phyloP scores from a whole-genome alignment of 2,329 filamentous ascomycete genomes.

The Phyllosticta paracitricarpa region DNA sequence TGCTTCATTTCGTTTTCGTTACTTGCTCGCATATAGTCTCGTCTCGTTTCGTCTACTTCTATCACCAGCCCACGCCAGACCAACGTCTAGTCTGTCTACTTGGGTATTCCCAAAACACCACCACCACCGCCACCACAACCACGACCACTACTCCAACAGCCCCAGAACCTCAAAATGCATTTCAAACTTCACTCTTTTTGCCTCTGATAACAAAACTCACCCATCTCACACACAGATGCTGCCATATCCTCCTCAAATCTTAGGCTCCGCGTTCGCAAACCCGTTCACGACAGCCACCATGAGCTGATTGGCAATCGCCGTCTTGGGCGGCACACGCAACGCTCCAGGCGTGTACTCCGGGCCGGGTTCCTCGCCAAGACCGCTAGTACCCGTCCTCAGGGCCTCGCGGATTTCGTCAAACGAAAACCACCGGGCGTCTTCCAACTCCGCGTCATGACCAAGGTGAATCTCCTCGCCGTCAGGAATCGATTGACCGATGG shows the following conservation, averaged over 20 bases:
- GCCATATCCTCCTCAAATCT: conserved; percentile 24
- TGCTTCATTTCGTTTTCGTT: no score
- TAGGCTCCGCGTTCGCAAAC: conserved; percentile 47
- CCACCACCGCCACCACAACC: no score
- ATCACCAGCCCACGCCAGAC: no score
- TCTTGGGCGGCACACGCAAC: conserved; percentile 70
- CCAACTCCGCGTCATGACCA: conserved; percentile 82
- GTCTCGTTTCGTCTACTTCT: no score
- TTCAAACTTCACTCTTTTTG: no score
- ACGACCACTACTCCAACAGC: no score
- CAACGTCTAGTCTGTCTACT: no score
- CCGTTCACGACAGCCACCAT: conserved; percentile 70
- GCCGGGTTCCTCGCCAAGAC: conserved; percentile 54
- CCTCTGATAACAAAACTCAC: neutral
- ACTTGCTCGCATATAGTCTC: no score
- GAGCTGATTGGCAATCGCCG: conserved; percentile 87
- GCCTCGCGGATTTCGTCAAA: conserved; percentile 73
- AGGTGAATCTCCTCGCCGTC: conserved; percentile 68
- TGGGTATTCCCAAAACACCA: no score
- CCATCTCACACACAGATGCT: neutral
- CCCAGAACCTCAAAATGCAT: no score
- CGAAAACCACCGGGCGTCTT: conserved; percentile 79
- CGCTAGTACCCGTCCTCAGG: conserved; percentile 55
- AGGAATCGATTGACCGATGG: conserved; percentile 75
- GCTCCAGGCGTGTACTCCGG: conserved; percentile 64